A percentile compares a stretch with the other conserved stretches of the same genome.
These are phyloP conservation scores for Carex pumila DNA, from an alignment of 176 grass and related monocot species.

Conservation along the genomic window DNA sequence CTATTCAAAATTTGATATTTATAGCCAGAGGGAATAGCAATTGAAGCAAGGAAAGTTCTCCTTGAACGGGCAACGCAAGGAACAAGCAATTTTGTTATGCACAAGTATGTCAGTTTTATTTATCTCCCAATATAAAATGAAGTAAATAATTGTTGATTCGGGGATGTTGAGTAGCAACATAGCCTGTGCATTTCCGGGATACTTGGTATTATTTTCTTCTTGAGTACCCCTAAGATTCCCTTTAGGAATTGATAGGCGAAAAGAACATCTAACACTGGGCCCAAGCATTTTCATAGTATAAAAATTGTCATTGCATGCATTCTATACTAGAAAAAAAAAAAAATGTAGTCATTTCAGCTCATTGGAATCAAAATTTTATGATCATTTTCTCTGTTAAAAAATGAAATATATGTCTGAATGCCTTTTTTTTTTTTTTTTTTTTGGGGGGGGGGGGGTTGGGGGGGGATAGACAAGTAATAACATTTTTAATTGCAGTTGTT, in stretches of 20 bases:
- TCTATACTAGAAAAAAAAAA: too few relatives aligned
- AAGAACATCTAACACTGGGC: background rate
- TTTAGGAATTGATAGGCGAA: background rate
- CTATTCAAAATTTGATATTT: slow-evolving; percentile 13
- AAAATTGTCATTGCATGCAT: background rate
- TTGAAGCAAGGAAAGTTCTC: slow-evolving; percentile 46
- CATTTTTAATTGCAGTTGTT: background rate
- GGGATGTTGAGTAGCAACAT: background rate
- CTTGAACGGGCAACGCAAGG: slow-evolving; percentile 34
- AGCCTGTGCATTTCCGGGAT: background rate
- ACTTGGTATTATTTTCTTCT: background rate
- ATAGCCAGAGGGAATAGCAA: slow-evolving; percentile 43
- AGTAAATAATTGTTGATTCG: background rate
- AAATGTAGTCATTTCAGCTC: too few relatives aligned
- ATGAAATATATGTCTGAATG: too few relatives aligned
- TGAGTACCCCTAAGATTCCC: background rate
- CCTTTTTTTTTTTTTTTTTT: background rate
- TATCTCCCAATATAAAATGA: background rate
- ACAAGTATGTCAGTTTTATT: slow-evolving; percentile 30
- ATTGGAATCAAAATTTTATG: too few relatives aligned
- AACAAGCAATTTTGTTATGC: slow-evolving; percentile 38
- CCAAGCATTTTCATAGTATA: background rate
- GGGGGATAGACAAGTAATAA: background rate
- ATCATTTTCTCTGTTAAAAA: too few relatives aligned
- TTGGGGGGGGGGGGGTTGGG: too few relatives aligned